phyloP scores from a whole-genome alignment of 2,329 filamentous ascomycete species.

The Cladophialophora immunda region DNA sequence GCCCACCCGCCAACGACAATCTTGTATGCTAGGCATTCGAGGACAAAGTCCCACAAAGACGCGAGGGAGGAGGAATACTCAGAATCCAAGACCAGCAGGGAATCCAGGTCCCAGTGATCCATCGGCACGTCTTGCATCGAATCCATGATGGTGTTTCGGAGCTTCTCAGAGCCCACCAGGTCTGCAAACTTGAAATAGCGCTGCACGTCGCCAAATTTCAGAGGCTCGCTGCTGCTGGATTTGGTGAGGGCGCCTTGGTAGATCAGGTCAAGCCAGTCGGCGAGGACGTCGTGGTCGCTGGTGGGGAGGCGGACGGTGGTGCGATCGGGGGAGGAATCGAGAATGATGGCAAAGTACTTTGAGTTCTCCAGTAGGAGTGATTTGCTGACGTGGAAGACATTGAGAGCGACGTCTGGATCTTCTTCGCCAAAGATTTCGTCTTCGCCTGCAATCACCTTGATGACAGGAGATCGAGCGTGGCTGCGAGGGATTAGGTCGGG shows the following conservation, averaged over 20 bases:
- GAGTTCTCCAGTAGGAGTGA: slow-evolving; percentile 26
- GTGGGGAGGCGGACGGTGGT: slow-evolving; percentile 15
- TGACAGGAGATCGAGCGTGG: slow-evolving; percentile 23
- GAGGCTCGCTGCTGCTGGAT: neutral
- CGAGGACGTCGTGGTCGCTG: slow-evolving; percentile 12
- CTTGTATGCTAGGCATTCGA: slow-evolving; percentile 24
- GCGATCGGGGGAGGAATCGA: slow-evolving; percentile 17
- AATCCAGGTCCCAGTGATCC: neutral
- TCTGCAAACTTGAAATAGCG: slow-evolving; percentile 21
- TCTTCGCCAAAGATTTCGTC: slow-evolving; percentile 15
- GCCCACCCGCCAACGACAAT: slow-evolving; percentile 18
- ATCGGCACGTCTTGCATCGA: slow-evolving; percentile 12
- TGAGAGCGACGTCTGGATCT: slow-evolving; percentile 6
- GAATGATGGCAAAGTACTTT: slow-evolving; percentile 23
- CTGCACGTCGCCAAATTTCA: neutral
- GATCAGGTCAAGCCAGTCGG: slow-evolving; percentile 22
- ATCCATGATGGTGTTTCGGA: slow-evolving; percentile 25
- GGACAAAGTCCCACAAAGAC: slow-evolving; percentile 10
- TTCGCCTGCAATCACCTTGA: slow-evolving; percentile 25
- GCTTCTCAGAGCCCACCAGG: slow-evolving; percentile 19
- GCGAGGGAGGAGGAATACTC: neutral
- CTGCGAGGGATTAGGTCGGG: slow-evolving; percentile 3
- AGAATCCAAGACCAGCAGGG: slow-evolving; percentile 8
- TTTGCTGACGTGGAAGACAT: slow-evolving; percentile 30
- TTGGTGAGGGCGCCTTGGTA: slow-evolving; percentile 1